Percentiles rank a stretch among this genome's conserved stretches.
Conservation (phyloP, 768 basidiomycete species). For the Mycena pura region DNA sequence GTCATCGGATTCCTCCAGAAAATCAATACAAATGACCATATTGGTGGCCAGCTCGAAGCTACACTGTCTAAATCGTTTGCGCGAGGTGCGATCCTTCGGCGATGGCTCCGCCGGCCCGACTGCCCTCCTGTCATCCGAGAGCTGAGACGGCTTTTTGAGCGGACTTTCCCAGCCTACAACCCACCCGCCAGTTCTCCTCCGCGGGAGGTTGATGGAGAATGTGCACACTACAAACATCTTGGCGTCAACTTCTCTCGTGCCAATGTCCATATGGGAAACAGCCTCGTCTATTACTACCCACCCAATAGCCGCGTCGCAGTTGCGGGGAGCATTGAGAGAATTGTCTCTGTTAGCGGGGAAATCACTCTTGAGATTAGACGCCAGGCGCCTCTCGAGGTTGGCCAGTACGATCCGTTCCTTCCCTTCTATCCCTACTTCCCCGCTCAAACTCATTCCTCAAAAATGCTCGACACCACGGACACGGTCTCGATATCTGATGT, state of each 20-base stretch:
- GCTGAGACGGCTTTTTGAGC: constrained; percentile 13
- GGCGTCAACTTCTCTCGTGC: constrained; percentile 13
- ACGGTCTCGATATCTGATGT: not conserved
- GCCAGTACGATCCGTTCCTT: constrained; percentile 8
- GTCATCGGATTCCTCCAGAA: constrained; percentile 44
- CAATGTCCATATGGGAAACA: constrained; percentile 8
- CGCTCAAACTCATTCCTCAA: constrained; percentile 4
- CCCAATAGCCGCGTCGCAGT: not conserved
- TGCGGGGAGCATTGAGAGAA: constrained; percentile 9
- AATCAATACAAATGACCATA: constrained; percentile 38
- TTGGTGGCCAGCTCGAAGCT: constrained; percentile 28
- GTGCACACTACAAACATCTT: not conserved
- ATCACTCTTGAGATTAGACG: not conserved
- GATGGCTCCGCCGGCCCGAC: constrained; percentile 28
- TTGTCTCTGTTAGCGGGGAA: not conserved
- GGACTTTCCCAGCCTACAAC: constrained; percentile 17
- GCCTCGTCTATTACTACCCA: constrained; percentile 2
- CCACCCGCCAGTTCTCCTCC: not conserved
- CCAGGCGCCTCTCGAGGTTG: not conserved
- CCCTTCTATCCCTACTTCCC: constrained; percentile 9
- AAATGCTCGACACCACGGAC: not conserved
- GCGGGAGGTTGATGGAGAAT: not conserved
- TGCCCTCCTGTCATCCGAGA: constrained; percentile 20
- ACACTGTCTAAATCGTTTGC: constrained; percentile 17
- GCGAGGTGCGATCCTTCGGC: constrained; percentile 17